Evolutionary conservation across 2,329 filamentous ascomycete genomes (phyloP).

Genomic region (Hysterium pulicare): DNA sequence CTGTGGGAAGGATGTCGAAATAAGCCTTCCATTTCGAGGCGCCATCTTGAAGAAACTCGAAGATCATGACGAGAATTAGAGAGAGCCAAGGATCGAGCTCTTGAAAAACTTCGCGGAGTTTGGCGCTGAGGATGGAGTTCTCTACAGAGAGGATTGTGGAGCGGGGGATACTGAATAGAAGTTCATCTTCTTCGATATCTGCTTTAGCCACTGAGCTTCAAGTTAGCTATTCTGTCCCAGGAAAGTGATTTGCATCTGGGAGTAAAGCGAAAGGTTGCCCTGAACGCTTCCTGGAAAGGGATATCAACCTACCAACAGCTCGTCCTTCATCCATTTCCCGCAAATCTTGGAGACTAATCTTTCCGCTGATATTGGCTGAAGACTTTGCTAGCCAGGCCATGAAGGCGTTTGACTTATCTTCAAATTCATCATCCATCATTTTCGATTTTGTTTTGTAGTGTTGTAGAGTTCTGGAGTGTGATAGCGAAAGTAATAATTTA

Average conservation of each 20-base stretch:
- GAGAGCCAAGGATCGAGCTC: conserved; percentile 49
- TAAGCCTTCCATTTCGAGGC: conserved; percentile 73
- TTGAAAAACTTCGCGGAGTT: conserved; percentile 42
- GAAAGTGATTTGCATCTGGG: neutral
- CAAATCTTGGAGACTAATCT: conserved; percentile 58
- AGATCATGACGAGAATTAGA: conserved; percentile 75
- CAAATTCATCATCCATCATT: conserved; percentile 24
- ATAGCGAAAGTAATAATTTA: too few species aligned
- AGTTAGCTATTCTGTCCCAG: conserved; percentile 3
- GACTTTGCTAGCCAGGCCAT: conserved; percentile 55
- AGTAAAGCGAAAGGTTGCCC: neutral
- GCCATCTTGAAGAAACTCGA: conserved; percentile 62
- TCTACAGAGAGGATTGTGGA: conserved; percentile 66
- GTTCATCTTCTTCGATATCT: conserved; percentile 70
- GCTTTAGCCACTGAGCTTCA: conserved; percentile 59
- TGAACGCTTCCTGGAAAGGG: neutral
- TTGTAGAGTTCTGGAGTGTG: neutral
- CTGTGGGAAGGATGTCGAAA: conserved; percentile 66
- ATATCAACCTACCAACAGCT: conserved; percentile 56
- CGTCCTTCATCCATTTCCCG: conserved; percentile 55
- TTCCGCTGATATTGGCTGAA: conserved; percentile 55
- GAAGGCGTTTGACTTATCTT: conserved; percentile 50
- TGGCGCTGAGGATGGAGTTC: conserved; percentile 64
- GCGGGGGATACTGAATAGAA: conserved; percentile 77
- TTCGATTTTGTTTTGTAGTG: conserved; percentile 1